These are phyloP conservation scores for Verbena officinalis DNA, from an alignment of 257 asterid genomes.

Conservation along the genomic window DNA sequence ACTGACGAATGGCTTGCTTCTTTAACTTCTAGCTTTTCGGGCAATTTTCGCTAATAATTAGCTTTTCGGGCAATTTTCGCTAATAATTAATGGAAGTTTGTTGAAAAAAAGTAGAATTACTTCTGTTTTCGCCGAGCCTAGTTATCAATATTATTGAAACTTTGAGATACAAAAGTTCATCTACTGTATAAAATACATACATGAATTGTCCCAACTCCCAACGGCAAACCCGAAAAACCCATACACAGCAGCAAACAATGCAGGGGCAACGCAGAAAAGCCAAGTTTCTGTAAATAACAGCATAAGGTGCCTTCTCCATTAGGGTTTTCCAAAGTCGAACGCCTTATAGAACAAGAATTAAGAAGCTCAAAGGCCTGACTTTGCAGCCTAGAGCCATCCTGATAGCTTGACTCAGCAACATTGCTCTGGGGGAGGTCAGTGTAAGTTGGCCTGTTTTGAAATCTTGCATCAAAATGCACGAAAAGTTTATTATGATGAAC, in stretches of 20 bases:
- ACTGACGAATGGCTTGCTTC: no score
- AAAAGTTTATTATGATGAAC: constrained; percentile 54
- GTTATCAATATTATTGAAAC: no score
- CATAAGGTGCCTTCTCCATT: constrained; percentile 76
- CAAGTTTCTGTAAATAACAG: constrained; percentile 62
- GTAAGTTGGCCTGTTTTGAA: constrained; percentile 78
- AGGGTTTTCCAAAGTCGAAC: constrained; percentile 78
- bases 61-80: no score
- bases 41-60: no score
- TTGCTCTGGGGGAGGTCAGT: constrained; percentile 61
- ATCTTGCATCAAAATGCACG: constrained; percentile 73
- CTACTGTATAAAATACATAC: no score
- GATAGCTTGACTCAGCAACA: constrained; percentile 70
- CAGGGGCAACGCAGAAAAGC: constrained; percentile 67
- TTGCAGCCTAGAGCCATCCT: constrained; percentile 75
- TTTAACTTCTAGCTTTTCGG: no score
- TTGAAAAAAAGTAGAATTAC: no score
- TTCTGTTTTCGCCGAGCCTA: no score
- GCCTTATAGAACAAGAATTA: constrained; percentile 71
- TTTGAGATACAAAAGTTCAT: no score
- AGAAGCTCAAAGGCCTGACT: constrained; percentile 57
- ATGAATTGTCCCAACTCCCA: no score
- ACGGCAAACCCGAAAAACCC: constrained; percentile 61
- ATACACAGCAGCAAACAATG: constrained; percentile 68
- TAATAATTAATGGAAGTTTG: no score